Percentiles rank a stretch among this genome's conserved stretches.
phyloP scores from a whole-genome alignment of 306 rosid genomes.

The Rosa lucieae region DNA sequence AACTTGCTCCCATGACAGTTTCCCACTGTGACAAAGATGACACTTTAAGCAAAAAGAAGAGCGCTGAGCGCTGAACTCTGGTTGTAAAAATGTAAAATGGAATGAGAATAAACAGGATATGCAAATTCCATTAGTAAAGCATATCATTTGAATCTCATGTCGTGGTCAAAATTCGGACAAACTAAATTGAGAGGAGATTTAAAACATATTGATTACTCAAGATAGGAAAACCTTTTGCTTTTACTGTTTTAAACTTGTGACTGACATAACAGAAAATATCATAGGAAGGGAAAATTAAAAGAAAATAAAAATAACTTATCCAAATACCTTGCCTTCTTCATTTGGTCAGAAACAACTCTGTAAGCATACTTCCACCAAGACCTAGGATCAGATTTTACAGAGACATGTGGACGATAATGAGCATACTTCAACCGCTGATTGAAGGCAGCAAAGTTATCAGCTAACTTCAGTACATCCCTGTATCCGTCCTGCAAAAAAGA shows the following conservation, averaged over 20 bases:
- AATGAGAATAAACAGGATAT: neutral
- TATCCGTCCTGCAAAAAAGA: slow-evolving; percentile 73
- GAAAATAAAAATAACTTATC: neutral
- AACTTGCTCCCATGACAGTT: slow-evolving; percentile 95
- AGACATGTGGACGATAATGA: slow-evolving; percentile 78
- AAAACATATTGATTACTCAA: neutral
- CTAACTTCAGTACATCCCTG: slow-evolving; percentile 71
- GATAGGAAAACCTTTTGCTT: neutral
- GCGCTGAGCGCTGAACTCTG: neutral
- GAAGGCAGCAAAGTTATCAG: slow-evolving; percentile 92
- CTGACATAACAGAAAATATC: neutral
- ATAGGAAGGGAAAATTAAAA: neutral
- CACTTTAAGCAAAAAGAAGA: slow-evolving; percentile 19
- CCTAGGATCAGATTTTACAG: slow-evolving; percentile 70
- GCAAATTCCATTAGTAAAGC: neutral
- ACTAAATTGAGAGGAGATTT: neutral
- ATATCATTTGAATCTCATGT: neutral
- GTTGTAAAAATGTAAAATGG: neutral
- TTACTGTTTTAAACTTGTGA: neutral
- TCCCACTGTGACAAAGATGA: slow-evolving; percentile 69
- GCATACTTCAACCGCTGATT: slow-evolving; percentile 91
- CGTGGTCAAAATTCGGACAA: neutral
- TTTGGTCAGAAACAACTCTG: slow-evolving; percentile 79
- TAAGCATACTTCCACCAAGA: slow-evolving; percentile 95
- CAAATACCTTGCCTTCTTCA: slow-evolving; percentile 88